Conservation (phyloP, 768 basidiomycete species). For the Kwoniella sp. region DNA sequence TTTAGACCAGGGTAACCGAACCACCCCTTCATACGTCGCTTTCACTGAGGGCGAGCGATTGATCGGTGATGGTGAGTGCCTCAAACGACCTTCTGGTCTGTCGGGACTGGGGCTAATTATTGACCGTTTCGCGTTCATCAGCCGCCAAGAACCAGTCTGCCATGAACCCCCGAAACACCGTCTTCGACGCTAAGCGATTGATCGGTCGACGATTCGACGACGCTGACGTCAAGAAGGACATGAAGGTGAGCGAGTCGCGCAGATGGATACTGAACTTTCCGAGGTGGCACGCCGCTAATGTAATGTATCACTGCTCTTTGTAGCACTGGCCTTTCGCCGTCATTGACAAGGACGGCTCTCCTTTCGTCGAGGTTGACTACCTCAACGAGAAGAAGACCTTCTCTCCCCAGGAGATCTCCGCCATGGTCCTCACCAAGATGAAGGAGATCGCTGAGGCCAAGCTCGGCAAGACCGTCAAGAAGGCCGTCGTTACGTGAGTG, state of each 20-base stretch:
- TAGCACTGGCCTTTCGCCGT: constrained; percentile 97
- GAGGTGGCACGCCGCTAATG: too few species aligned
- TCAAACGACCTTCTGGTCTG: too few species aligned
- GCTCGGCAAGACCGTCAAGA: constrained; percentile 96
- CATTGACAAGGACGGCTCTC: constrained; percentile 94
- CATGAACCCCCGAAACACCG: constrained; percentile 99
- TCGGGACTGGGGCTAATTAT: background rate
- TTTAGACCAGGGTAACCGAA: constrained; percentile 82
- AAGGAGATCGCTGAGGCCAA: constrained; percentile 99
- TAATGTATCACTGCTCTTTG: constrained; percentile 4
- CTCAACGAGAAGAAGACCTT: constrained; percentile 93
- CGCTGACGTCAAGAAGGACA: constrained; percentile 61
- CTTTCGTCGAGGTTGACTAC: constrained; percentile 91
- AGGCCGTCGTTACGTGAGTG: constrained; percentile 94
- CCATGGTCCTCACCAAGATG: constrained; percentile 99
- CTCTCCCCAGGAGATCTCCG: constrained; percentile 98
- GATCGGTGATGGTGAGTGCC: constrained; percentile 87
- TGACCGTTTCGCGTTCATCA: background rate
- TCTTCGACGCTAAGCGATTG: constrained; percentile 98
- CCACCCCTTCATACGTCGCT: constrained; percentile 98
- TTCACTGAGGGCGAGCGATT: constrained; percentile 94
- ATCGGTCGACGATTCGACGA: constrained; percentile 95
- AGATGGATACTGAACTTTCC: background rate
- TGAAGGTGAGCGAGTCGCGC: constrained; percentile 53
- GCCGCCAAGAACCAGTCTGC: constrained; percentile 80